Conservation (phyloP, 1,139 yeast genomes). For the Hyphopichia pseudoburtonii region DNA sequence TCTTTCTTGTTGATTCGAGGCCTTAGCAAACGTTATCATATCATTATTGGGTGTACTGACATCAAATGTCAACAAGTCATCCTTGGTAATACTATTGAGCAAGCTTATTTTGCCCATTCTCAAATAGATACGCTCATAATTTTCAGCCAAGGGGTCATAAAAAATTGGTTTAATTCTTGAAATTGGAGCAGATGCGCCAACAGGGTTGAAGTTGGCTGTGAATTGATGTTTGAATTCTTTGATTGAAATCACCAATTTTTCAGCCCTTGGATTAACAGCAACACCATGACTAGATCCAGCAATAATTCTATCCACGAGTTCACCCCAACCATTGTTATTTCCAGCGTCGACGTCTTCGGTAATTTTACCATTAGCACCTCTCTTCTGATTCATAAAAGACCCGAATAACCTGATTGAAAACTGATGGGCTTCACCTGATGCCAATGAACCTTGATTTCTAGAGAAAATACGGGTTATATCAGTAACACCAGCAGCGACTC, state of each 20-base stretch:
- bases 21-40: constrained; percentile 58
- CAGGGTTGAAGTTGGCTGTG: constrained; percentile 36
- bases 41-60: constrained; percentile 49
- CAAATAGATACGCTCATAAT: constrained; percentile 61
- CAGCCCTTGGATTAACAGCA: constrained; percentile 82
- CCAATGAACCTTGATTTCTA: constrained; percentile 57
- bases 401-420: constrained; percentile 74
- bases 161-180: constrained; percentile 62
- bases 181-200: constrained; percentile 48
- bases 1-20: constrained; percentile 59
- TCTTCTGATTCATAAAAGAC: constrained; percentile 52
- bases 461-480: constrained; percentile 82
- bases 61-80: constrained; percentile 49
- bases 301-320: constrained; percentile 74
- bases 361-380: constrained; percentile 13
- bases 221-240: constrained; percentile 72
- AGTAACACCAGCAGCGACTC: constrained; percentile 87
- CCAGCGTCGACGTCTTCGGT: constrained; percentile 21
- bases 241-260: constrained; percentile 64
- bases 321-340: constrained; percentile 86
- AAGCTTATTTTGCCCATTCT: constrained; percentile 52
- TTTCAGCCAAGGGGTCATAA: constrained; percentile 62
- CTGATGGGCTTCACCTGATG: constrained; percentile 65
- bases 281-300: constrained; percentile 76
- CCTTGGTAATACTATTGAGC: constrained; percentile 30